A percentile compares a stretch with the other conserved stretches of the same genome.
Conservation (phyloP, 108 stramenopile genomes). For the Stephanodiscus triporus region DNA sequence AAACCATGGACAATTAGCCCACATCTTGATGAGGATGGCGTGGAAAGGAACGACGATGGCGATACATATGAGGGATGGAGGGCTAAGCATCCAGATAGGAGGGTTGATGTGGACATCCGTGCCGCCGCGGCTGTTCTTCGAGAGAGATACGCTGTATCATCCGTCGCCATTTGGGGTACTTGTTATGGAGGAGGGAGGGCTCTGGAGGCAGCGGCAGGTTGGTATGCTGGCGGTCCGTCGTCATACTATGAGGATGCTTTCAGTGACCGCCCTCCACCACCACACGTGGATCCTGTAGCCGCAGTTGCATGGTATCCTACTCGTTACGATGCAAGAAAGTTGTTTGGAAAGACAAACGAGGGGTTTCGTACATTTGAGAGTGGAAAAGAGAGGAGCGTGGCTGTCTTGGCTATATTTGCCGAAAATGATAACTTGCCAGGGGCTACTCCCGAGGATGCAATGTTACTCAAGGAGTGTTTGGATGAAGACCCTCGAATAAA, state of each 20-base stretch:
- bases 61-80: slow-evolving; percentile 83
- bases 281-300: slow-evolving; percentile 72
- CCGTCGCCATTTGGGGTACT: slow-evolving; percentile 82
- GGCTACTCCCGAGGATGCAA: slow-evolving; percentile 75
- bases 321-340: slow-evolving; percentile 62
- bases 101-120: slow-evolving; percentile 84
- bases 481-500: slow-evolving; percentile 69
- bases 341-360: slow-evolving; percentile 65
- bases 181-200: slow-evolving; percentile 87
- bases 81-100: slow-evolving; percentile 64
- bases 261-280: slow-evolving; percentile 58
- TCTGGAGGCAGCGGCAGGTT: slow-evolving; percentile 78
- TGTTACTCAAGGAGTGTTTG: slow-evolving; percentile 58
- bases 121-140: slow-evolving; percentile 79
- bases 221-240: slow-evolving; percentile 51
- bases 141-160: slow-evolving; percentile 76
- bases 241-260: slow-evolving; percentile 63
- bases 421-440: slow-evolving; percentile 70
- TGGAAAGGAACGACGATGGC: slow-evolving; percentile 47
- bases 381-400: slow-evolving; percentile 52
- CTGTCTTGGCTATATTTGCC: slow-evolving; percentile 84
- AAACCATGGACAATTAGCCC: slow-evolving; percentile 68
- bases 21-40: slow-evolving; percentile 21
- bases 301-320: slow-evolving; percentile 88
- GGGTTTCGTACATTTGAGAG: slow-evolving; percentile 49